Evolutionary conservation across 768 basidiomycete species (phyloP).

Genomic region (Cyathus striatus): DNA sequence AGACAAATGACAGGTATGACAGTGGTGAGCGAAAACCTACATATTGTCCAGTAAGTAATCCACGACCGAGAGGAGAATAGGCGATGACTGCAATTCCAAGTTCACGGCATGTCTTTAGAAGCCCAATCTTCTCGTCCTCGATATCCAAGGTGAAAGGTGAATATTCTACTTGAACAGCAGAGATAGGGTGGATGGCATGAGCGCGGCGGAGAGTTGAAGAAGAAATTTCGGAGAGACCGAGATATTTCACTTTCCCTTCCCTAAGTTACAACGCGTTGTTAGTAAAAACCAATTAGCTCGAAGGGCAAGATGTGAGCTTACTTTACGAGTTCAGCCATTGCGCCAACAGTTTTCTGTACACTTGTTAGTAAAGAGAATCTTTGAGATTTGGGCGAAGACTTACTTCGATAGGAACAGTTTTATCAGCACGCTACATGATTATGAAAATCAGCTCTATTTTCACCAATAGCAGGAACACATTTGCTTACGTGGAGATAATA

Average conservation of each 20-base stretch:
- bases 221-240: constrained; percentile 53
- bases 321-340: constrained; percentile 50
- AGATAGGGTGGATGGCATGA: constrained; percentile 42
- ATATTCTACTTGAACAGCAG: constrained; percentile 47
- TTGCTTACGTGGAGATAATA: constrained; percentile 39
- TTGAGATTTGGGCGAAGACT: too few species aligned
- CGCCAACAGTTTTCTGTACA: constrained; percentile 39
- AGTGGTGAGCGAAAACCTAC: constrained; percentile 20
- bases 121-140: constrained; percentile 33
- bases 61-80: constrained; percentile 49
- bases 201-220: constrained; percentile 43
- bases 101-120: constrained; percentile 40
- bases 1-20: constrained; percentile 5
- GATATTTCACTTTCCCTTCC: constrained; percentile 39
- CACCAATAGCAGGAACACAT: not conserved
- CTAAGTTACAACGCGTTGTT: constrained; percentile 7
- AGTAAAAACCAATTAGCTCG: not conserved
- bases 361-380: too few species aligned
- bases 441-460: not conserved
- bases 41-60: constrained; percentile 41
- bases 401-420: constrained; percentile 40
- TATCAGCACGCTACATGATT: constrained; percentile 26
- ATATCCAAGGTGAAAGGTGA: constrained; percentile 44
- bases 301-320: constrained; percentile 11
- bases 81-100: constrained; percentile 44